Conservation (phyloP, 116 monocot genomes). For the Papilionanthe hybrid region DNA sequence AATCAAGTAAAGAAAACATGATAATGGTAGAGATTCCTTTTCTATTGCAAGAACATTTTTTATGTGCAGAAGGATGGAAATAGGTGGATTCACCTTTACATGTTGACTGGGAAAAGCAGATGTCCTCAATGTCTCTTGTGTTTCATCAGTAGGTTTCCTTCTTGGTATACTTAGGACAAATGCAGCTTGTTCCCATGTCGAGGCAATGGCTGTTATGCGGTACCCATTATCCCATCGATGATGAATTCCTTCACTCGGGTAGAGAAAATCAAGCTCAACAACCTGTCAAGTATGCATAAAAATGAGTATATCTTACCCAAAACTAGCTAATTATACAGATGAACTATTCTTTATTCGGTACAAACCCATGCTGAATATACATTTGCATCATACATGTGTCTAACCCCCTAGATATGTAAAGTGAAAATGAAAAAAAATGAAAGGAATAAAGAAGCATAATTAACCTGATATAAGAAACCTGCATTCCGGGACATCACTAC, state of each 20-base stretch:
- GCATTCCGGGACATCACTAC: slow-evolving; percentile 86
- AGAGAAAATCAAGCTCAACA: slow-evolving; percentile 91
- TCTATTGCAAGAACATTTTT: not conserved
- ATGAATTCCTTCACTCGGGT: slow-evolving; percentile 95
- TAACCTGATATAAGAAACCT: slow-evolving; percentile 78
- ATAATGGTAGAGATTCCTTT: too few relatives aligned
- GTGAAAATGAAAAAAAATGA: not conserved
- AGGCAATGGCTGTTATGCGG: slow-evolving; percentile 87
- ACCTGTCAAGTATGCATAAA: slow-evolving; percentile 37
- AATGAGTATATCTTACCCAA: not conserved
- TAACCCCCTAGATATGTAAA: not conserved
- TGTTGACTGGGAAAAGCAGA: slow-evolving; percentile 90
- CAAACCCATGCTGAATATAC: not conserved
- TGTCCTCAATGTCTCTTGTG: slow-evolving; percentile 92
- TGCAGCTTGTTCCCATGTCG: slow-evolving; percentile 91
- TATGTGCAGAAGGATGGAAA: not conserved
- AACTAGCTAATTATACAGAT: not conserved
- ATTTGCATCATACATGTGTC: not conserved
- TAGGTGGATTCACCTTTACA: slow-evolving; percentile 59
- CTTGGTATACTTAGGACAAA: slow-evolving; percentile 84
- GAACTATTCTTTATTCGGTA: not conserved
- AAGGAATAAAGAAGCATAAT: not conserved
- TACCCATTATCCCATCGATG: slow-evolving; percentile 90
- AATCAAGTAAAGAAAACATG: too few relatives aligned
- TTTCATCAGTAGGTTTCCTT: slow-evolving; percentile 77